Evolutionary conservation across 192 early-diverging fungal species (phyloP).

Genomic region (Diversispora epigaea): DNA sequence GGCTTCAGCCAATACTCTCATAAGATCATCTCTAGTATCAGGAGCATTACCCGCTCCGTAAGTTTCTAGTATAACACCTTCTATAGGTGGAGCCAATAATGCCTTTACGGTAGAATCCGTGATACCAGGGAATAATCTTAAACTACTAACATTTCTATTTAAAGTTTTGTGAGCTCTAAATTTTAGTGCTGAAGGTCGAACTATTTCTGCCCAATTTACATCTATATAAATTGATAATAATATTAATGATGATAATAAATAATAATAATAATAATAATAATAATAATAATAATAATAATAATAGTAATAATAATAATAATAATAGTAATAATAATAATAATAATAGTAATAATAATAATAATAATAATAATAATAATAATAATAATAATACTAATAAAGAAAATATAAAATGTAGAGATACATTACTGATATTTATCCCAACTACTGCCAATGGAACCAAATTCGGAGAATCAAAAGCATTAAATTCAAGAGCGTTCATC

Average conservation of each 20-base stretch:
- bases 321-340: not conserved
- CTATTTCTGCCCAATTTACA: conserved; percentile 86
- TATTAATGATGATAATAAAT: conserved; percentile 4
- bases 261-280: not conserved
- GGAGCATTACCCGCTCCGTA: conserved; percentile 98
- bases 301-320: conserved; percentile 14
- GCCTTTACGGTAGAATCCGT: conserved; percentile 82
- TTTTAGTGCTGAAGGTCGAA: conserved; percentile 80
- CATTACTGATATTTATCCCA: conserved; percentile 88
- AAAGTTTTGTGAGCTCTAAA: conserved; percentile 85
- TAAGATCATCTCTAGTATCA: conserved; percentile 78
- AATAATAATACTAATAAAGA: conserved; percentile 2
- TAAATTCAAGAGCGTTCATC: conserved; percentile 76
- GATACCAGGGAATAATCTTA: conserved; percentile 94
- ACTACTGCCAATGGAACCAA: conserved; percentile 86
- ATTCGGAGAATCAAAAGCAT: conserved; percentile 88
- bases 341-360: too few relatives aligned
- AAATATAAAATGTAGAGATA: not conserved
- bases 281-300: not conserved
- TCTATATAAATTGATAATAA: conserved; percentile 46
- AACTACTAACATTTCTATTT: conserved; percentile 81
- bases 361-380: not conserved
- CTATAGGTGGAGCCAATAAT: conserved; percentile 81
- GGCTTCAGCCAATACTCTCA: conserved; percentile 82
- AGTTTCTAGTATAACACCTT: conserved; percentile 92